Evolutionary conservation across 805 yeast genomes (phyloP).

Genomic region (Kazachstania viticola): DNA sequence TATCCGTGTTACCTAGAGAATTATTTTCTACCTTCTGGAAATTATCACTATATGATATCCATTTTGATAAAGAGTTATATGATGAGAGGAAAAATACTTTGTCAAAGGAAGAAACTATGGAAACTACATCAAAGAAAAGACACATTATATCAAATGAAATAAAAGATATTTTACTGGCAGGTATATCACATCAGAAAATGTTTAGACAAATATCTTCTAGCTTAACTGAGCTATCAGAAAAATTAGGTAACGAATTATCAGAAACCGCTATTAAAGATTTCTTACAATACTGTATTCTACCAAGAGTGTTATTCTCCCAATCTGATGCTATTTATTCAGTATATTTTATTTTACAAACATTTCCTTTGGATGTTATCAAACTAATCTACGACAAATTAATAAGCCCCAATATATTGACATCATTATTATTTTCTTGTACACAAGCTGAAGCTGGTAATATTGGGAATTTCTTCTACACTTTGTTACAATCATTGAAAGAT

Average conservation of each 20-base stretch:
- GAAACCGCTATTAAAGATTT: slow-evolving; percentile 27
- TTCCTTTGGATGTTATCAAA: slow-evolving; percentile 32
- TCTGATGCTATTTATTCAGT: slow-evolving; percentile 69
- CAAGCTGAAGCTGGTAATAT: slow-evolving; percentile 71
- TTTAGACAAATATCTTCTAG: slow-evolving; percentile 5
- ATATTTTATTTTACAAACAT: slow-evolving; percentile 44
- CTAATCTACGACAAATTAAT: slow-evolving; percentile 37
- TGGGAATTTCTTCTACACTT: slow-evolving; percentile 57
- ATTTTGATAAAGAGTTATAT: slow-evolving; percentile 41
- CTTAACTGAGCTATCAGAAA: slow-evolving; percentile 4
- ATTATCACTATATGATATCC: slow-evolving; percentile 58
- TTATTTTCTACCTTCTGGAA: slow-evolving; percentile 64
- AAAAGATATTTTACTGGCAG: slow-evolving; percentile 10
- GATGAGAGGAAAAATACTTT: slow-evolving; percentile 27
- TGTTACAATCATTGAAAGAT: slow-evolving; percentile 37
- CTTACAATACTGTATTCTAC: slow-evolving; percentile 57
- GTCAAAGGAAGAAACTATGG: slow-evolving; percentile 7
- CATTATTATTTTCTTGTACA: slow-evolving; percentile 59
- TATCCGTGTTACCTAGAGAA: slow-evolving; percentile 25
- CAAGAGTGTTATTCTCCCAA: slow-evolving; percentile 68
- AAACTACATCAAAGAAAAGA: slow-evolving; percentile 11
- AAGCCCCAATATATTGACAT: slow-evolving; percentile 35
- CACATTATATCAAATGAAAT: slow-evolving; percentile 7
- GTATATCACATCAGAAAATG: slow-evolving; percentile 14
- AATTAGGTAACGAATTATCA: slow-evolving; percentile 10